Conservation (phyloP, 306 rosid genomes). For the Trichosanthes truncata region DNA sequence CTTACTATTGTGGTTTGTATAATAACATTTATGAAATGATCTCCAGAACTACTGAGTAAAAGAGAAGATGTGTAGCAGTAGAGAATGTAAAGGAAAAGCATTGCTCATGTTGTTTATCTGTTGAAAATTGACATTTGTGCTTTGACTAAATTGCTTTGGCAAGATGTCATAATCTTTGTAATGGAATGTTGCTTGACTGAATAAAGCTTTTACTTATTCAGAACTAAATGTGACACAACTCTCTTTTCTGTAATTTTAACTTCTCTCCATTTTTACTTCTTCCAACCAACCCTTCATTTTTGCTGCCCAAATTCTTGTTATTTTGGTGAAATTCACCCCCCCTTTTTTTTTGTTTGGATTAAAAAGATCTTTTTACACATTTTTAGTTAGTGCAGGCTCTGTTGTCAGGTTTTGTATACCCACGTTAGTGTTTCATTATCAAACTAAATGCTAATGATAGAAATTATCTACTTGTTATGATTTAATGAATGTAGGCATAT, state of each 20-base stretch:
- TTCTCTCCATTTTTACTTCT: neutral
- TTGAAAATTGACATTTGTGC: conserved; percentile 1
- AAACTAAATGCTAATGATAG: no score
- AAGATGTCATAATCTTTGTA: conserved; percentile 5
- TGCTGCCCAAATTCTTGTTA: neutral
- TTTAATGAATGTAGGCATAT: neutral
- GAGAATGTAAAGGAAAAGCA: conserved; percentile 7
- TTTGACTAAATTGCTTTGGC: neutral
- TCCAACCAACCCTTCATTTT: neutral
- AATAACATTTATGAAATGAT: neutral
- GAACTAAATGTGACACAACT: neutral
- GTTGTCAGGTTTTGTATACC: neutral
- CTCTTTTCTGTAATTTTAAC: neutral
- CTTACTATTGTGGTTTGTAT: neutral
- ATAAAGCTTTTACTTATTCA: neutral
- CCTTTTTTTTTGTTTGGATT: neutral
- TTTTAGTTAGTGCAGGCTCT: neutral
- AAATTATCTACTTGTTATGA: no score
- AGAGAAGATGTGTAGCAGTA: neutral
- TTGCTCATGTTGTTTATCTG: neutral
- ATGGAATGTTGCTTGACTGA: conserved; percentile 4
- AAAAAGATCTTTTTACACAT: no score
- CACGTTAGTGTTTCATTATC: no score
- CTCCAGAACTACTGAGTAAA: neutral
- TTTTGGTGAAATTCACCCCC: neutral